phyloP scores from a whole-genome alignment of 768 basidiomycete genomes.

The Amanita pseudoporphyria region DNA sequence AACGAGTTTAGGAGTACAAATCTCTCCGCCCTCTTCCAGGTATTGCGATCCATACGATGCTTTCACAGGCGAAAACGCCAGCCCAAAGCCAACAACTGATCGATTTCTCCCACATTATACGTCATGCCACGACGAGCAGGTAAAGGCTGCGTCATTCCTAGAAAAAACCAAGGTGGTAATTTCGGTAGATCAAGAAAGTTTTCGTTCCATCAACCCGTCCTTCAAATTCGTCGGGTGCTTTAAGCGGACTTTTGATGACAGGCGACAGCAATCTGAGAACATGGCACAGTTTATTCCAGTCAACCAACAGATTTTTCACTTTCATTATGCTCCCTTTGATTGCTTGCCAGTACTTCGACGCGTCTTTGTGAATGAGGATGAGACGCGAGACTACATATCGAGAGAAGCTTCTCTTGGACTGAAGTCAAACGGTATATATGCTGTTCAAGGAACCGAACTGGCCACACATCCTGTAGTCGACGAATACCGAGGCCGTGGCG shows the following conservation, averaged over 20 bases:
- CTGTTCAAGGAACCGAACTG: conserved; percentile 58
- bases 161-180: conserved; percentile 18
- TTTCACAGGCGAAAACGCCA: background rate
- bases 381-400: conserved; percentile 65
- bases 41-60: background rate
- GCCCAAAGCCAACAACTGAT: background rate
- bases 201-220: conserved; percentile 48
- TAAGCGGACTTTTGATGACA: conserved; percentile 18
- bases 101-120: background rate
- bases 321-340: conserved; percentile 66
- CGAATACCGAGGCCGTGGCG: conserved; percentile 15
- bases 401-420: conserved; percentile 63
- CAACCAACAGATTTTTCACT: conserved; percentile 47
- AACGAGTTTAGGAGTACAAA: background rate
- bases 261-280: conserved; percentile 28
- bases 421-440: conserved; percentile 68
- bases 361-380: conserved; percentile 56
- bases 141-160: background rate
- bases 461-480: conserved; percentile 17
- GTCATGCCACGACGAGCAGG: background rate
- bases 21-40: background rate
- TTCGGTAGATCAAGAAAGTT: conserved; percentile 80
- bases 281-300: conserved; percentile 60
- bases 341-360: conserved; percentile 60
- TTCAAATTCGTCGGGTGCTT: conserved; percentile 51